Base-by-base conservation (phyloP, 148 eudicot species). In the Pharnaceum exiguum region DNA sequence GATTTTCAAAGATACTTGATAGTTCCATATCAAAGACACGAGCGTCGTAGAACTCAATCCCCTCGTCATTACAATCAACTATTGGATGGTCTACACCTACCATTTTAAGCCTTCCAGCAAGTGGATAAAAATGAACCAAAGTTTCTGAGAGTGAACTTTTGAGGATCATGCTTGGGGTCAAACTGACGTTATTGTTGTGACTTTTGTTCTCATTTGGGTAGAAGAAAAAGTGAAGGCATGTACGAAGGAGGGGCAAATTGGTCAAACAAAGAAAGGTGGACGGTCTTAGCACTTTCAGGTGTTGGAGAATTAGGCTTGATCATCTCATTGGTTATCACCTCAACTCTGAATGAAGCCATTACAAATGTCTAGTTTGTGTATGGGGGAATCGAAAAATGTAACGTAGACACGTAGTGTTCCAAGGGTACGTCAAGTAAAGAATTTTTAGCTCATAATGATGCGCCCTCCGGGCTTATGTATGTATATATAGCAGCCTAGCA, bases 31-130 rank as follows among this genome's bases (percentile, higher is more conserved):
- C n/a, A 54, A 39, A 22, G 43, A 73, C 39, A 6, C 52, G 16
- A 7, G 55, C 33, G 3, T 67, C 66, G 2, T 35, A 15, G 26
- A 55, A 39, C 43, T 63, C 66, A 29, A 55, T 67, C 3, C 73
- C 78, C 21, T 68, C 19, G 21, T 74, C 73, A 11, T 53, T 63
- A 30, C 78, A 74, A 31, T 68, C 63, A n/a, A 74, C 57, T 6
- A 19, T 5, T 10, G 3, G 16, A 11, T 32, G 24, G 2, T 47
- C 52, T 7, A 59, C 35, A n/a, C n/a, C n/a, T n/a, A n/a, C n/a
- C n/a, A n/a, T n/a, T n/a, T n/a, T n/a, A 25, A 37, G 28, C 51
- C 73, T 51, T 15, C 78, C 78, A 0, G 78, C 70, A 13, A 74
- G 50, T 0, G 78, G 73, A 63, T 74, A 74, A 42, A 63, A 74